phyloP scores from a whole-genome alignment of 306 rosid species.

The Abrus precatorius region DNA sequence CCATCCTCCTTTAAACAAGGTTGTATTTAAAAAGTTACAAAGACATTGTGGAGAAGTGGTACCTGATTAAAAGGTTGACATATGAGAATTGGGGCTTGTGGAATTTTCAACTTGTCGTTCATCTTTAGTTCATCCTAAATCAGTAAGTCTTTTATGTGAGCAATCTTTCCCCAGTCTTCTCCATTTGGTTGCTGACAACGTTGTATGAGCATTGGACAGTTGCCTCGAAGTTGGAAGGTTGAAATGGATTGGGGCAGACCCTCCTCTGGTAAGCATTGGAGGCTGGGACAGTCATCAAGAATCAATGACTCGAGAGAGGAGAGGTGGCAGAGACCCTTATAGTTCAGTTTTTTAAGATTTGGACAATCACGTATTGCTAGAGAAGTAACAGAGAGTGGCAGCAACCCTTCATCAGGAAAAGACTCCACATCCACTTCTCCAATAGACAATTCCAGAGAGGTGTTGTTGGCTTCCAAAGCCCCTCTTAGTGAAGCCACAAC shows the following conservation, averaged over 20 bases:
- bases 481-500: not conserved
- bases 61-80: not conserved
- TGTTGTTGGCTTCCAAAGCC: not conserved
- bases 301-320: too few species aligned
- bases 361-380: rapidly evolving
- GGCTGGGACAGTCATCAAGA: too few species aligned
- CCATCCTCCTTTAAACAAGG: too few species aligned
- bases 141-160: too few species aligned
- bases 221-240: too few species aligned
- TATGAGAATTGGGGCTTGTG: not conserved
- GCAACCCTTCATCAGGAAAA: conserved; percentile 33
- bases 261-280: too few species aligned
- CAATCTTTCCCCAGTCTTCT: too few species aligned
- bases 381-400: not conserved
- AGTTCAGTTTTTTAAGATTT: conserved; percentile 19
- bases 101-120: not conserved
- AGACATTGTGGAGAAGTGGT: not conserved
- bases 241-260: too few species aligned
- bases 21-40: not conserved
- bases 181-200: too few species aligned
- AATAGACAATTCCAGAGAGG: not conserved
- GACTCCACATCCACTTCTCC: not conserved
- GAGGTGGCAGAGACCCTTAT: conserved; percentile 20
- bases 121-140: too few species aligned
- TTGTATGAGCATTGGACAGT: too few species aligned